Percentiles rank a stretch among this genome's conserved stretches.
Evolutionary conservation across 768 basidiomycete species (phyloP).

Genomic region (Hortiboletus flavorubellus): DNA sequence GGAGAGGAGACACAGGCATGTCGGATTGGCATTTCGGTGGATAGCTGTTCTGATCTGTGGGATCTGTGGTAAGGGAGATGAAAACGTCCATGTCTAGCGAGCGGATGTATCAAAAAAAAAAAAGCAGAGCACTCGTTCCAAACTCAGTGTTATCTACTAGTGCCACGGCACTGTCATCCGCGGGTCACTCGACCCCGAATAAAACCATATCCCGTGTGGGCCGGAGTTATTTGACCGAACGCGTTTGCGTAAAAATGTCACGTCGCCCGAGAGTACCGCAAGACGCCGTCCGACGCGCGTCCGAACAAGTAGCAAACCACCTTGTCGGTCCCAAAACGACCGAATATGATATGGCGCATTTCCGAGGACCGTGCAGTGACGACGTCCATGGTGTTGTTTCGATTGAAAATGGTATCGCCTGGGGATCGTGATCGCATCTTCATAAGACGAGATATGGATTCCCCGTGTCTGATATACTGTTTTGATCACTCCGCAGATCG

Average conservation of each 20-base stretch:
- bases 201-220: not conserved
- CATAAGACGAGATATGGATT: not conserved
- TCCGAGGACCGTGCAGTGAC: conserved; percentile 20
- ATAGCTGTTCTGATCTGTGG: conserved; percentile 8
- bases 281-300: not conserved
- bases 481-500: conserved; percentile 27
- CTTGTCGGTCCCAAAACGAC: conserved; percentile 9
- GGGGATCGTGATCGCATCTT: conserved; percentile 6
- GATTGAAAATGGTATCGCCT: conserved; percentile 2
- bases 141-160: not conserved
- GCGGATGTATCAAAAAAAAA: not conserved
- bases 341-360: conserved; percentile 13
- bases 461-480: conserved; percentile 17
- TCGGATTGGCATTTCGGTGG: conserved; percentile 1
- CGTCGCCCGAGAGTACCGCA: not conserved
- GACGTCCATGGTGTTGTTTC: not conserved
- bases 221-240: not conserved
- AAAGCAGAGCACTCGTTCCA: not conserved
- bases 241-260: not conserved
- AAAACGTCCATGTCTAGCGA: conserved; percentile 8
- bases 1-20: not conserved
- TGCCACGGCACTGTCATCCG: not conserved
- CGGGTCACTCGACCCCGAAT: not conserved
- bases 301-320: not conserved
- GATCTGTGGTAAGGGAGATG: conserved; percentile 6